These are phyloP conservation scores for Nakaseomyces nivariensis DNA, from an alignment of 1,139 yeast genomes.

Conservation along the genomic window DNA sequence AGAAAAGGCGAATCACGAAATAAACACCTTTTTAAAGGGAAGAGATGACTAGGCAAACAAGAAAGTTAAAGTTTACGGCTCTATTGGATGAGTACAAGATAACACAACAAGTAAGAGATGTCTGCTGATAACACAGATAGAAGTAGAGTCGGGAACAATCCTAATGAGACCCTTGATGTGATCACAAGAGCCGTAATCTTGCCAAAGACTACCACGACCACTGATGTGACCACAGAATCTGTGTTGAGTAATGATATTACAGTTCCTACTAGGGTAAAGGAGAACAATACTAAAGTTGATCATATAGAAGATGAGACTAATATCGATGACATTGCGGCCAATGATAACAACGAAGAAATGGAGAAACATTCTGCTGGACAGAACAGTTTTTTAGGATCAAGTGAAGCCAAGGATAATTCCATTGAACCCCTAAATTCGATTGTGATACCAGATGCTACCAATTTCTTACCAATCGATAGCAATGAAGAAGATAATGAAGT, in stretches of 20 bases:
- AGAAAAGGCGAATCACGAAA: no score
- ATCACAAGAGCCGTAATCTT: background rate
- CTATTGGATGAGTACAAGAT: no score
- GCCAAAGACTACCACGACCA: conserved; percentile 1
- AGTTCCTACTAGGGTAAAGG: background rate
- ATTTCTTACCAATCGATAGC: conserved; percentile 1
- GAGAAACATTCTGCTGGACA: background rate
- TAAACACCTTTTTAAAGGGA: no score
- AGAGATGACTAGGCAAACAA: no score
- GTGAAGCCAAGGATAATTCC: background rate
- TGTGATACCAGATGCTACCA: conserved; percentile 1
- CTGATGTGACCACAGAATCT: background rate
- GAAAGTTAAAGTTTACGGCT: no score
- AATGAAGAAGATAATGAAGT: background rate
- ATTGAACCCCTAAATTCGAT: background rate
- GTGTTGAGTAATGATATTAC: conserved; percentile 2
- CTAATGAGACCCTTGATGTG: background rate
- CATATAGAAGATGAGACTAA: background rate
- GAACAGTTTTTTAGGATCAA: background rate
- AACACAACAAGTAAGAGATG: background rate
- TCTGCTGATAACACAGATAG: background rate
- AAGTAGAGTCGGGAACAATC: background rate
- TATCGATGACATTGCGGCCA: no score
- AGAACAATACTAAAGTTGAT: background rate
- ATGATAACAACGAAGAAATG: no score